phyloP scores from a whole-genome alignment of 768 basidiomycete species.

The Gloeopeniophorella convolvens region DNA sequence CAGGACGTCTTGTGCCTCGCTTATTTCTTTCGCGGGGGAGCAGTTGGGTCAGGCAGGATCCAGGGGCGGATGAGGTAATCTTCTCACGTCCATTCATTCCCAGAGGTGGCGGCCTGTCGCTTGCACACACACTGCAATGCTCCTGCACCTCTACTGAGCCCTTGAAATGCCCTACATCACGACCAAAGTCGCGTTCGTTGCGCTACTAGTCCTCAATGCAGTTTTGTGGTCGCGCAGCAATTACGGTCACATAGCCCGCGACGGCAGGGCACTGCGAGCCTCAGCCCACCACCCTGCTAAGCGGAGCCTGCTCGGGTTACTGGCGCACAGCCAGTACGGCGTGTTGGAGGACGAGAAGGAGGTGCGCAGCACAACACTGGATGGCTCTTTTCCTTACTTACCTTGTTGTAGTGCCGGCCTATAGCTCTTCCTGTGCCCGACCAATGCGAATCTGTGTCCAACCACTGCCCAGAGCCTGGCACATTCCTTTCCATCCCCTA shows the following conservation, averaged over 20 bases:
- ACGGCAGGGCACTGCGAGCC: background rate
- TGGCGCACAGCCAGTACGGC: background rate
- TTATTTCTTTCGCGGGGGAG: background rate
- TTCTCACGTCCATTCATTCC: conserved; percentile 4
- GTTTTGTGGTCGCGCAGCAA: conserved; percentile 54
- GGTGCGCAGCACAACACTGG: conserved; percentile 12
- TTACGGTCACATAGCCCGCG: conserved; percentile 22
- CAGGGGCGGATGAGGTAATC: background rate
- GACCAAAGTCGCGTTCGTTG: conserved; percentile 45
- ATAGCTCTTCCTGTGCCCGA: conserved; percentile 42
- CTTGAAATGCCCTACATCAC: conserved; percentile 23
- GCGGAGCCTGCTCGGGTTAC: conserved; percentile 3
- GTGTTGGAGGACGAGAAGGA: background rate
- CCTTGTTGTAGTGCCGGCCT: conserved; percentile 53
- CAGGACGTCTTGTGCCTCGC: too few species aligned
- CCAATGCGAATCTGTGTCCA: conserved; percentile 61
- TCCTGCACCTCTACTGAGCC: background rate
- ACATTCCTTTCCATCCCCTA: conserved; percentile 71
- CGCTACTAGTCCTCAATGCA: conserved; percentile 48
- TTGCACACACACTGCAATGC: too few species aligned
- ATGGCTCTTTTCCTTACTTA: background rate
- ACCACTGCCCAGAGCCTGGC: conserved; percentile 47
- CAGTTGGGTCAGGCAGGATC: background rate
- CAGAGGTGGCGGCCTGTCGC: too few species aligned
- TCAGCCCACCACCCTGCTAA: background rate